Evolutionary conservation across 2,329 filamentous ascomycete species (phyloP), one percentile per base, ranked within the genome.

Genomic region (Knufia fluminis): DNA sequence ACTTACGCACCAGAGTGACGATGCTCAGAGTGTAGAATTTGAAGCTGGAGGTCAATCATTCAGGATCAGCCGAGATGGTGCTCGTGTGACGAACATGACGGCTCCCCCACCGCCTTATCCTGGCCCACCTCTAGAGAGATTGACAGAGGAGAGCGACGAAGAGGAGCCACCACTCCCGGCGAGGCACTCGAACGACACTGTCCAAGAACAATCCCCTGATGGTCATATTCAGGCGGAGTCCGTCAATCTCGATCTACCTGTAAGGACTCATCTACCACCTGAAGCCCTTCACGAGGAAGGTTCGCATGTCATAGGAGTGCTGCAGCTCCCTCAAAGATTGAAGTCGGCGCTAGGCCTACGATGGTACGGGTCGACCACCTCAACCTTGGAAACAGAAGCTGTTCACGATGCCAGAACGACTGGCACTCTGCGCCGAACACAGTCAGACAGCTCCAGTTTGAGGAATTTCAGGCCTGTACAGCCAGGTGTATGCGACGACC

Each of bases 141-240:
- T 55, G 10, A 49, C 53, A 2, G 66, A 67, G 2, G 64, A 68
- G 1, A 66, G 66, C 8, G 61, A 64, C 42, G 63, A 67, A 2
- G 62, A 64, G 17, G 45, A 31, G 3, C 20, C 26, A 16, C 14
- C 35, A 12, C n/a, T 10, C n/a, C 23, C n/a, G 19, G 14, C 24
- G 12, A 23, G 23, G 19, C 17, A 33, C n/a, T 39, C 33, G 9
- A 19, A 26, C 20, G 44, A 46, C 20, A 39, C 44, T 3, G 19
- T 46, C 16, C 44, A 22, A 28, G 31, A 38, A n/a, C 14, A 26
- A 36, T 3, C 31, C 8, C n/a, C 31, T 16, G 33, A 24, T 6
- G n/a, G 9, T 46, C 12, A 46, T 9, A 22, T n/a, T 32, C 12
- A 32, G 4, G 24, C 28, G 12, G 42, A 45, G 3, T 32, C 28